Conservation (phyloP, 306 rosid genomes). For the Vigna trinervia region DNA sequence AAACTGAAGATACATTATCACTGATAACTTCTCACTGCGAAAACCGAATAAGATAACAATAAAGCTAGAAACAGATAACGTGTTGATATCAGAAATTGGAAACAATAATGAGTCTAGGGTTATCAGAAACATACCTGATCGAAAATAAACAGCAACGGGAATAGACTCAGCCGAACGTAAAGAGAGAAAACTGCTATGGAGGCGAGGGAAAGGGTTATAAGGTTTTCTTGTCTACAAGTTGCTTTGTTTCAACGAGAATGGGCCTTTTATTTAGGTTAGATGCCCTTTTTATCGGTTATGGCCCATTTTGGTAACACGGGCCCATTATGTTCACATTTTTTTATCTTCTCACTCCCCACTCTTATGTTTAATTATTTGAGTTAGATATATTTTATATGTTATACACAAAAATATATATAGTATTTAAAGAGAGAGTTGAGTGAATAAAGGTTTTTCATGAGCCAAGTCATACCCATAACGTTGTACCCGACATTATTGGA, state of each 20-base stretch:
- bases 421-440: too few species aligned
- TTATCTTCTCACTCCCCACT: too few species aligned
- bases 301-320: neutral
- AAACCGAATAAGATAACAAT: neutral
- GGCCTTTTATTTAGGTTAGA: neutral
- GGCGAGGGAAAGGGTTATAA: neutral
- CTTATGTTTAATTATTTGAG: too few species aligned
- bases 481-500: neutral
- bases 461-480: neutral
- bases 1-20: constrained; percentile 76
- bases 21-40: constrained; percentile 40
- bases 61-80: neutral
- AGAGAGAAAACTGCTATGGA: neutral
- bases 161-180: neutral
- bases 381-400: too few species aligned
- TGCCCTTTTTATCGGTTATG: neutral
- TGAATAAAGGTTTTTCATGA: neutral
- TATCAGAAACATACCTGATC: neutral
- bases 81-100: neutral
- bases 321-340: too few species aligned
- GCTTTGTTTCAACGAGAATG: neutral
- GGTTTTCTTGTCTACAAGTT: neutral
- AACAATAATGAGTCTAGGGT: neutral
- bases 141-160: neutral
- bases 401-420: too few species aligned